A percentile compares a stretch with the other conserved stretches of the same genome.
Evolutionary conservation across 768 basidiomycete species (phyloP).

Genomic region (Hypholoma fasciculare): DNA sequence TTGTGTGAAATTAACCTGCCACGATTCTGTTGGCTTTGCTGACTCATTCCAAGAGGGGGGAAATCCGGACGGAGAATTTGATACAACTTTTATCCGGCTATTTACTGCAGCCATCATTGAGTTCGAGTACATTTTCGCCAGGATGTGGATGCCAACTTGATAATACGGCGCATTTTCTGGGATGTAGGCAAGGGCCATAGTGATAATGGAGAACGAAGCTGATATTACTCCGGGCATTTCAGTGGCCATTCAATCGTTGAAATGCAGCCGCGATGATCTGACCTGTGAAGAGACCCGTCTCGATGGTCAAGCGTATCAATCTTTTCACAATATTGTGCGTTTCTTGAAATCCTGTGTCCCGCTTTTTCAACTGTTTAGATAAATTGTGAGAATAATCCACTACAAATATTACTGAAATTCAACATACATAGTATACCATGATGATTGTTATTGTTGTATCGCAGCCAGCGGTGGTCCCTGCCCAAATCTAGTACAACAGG

Average conservation of each 20-base stretch:
- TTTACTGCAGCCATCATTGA: neutral
- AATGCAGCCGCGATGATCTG: too few species aligned
- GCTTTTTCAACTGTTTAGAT: neutral
- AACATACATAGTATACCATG: neutral
- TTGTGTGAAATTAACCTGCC: neutral
- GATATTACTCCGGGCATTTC: neutral
- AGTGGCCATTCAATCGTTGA: too few species aligned
- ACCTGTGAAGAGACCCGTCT: neutral
- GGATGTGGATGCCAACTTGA: neutral
- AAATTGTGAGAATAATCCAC: neutral
- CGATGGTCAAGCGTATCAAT: neutral
- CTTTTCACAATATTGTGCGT: neutral
- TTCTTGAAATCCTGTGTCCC: neutral
- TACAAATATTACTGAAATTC: too few species aligned
- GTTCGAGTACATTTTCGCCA: neutral
- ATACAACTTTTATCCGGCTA: neutral
- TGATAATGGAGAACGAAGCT: neutral
- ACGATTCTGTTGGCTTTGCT: neutral
- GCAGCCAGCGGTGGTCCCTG: neutral
- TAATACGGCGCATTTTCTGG: neutral
- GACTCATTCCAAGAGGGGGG: neutral
- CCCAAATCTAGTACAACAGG: neutral
- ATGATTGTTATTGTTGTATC: neutral
- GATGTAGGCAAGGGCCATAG: neutral
- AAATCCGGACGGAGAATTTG: neutral